Percentiles rank a stretch among this genome's conserved stretches.
phyloP scores from a whole-genome alignment of 805 yeast species.

The Cyberlindnera lachancei region DNA sequence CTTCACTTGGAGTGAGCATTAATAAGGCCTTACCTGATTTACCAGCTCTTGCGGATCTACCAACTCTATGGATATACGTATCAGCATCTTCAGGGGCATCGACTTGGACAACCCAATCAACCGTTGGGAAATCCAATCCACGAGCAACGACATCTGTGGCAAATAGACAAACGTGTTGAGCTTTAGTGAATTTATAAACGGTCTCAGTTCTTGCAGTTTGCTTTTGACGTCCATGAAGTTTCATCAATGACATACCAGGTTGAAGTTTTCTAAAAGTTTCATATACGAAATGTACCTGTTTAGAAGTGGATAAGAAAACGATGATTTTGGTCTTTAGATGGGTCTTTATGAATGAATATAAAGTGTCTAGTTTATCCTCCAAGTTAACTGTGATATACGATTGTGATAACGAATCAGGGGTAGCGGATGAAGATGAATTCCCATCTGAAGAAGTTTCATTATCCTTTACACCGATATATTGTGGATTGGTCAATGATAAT shows the following conservation, averaged over 20 bases:
- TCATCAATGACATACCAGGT: constrained; percentile 47
- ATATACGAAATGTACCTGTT: constrained; percentile 37
- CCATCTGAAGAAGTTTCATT: constrained; percentile 52
- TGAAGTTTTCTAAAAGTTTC: constrained; percentile 22
- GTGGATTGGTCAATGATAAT: constrained; percentile 90
- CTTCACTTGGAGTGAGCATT: constrained; percentile 80
- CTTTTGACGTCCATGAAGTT: constrained; percentile 79
- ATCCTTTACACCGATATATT: constrained; percentile 71
- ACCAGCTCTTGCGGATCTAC: constrained; percentile 93
- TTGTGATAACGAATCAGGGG: constrained; percentile 84
- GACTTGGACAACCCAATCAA: constrained; percentile 83
- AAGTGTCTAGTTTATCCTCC: constrained; percentile 74
- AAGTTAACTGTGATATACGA: constrained; percentile 65
- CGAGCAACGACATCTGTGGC: constrained; percentile 98
- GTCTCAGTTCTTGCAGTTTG: constrained; percentile 77
- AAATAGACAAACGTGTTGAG: constrained; percentile 62
- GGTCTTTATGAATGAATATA: constrained; percentile 65
- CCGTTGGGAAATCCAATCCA: constrained; percentile 93
- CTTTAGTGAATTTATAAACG: constrained; percentile 40
- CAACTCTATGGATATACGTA: constrained; percentile 88
- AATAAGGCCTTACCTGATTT: constrained; percentile 77
- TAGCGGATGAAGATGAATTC: too few species aligned
- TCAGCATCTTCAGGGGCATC: constrained; percentile 95
- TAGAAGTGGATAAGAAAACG: constrained; percentile 66
- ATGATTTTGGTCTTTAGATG: constrained; percentile 80